Conservation (phyloP, 148 eudicot species). For the Cornus suecica region DNA sequence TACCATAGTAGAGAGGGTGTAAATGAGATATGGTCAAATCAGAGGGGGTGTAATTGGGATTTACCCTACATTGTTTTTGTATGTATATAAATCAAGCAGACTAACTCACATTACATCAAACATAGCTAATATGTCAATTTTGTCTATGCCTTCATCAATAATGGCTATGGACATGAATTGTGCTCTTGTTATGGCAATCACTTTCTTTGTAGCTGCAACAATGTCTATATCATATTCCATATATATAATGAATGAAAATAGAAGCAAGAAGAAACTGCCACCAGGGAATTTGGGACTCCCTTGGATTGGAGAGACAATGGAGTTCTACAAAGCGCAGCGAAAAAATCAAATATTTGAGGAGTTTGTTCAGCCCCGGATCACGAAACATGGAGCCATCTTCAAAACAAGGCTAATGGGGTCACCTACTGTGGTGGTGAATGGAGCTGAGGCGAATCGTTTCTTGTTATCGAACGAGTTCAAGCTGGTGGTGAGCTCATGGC, state of each 20-base stretch:
- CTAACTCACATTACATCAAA: neutral
- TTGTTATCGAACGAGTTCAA: constrained; percentile 78
- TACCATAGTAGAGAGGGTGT: too few species aligned
- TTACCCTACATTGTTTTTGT: neutral
- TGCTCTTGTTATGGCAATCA: neutral
- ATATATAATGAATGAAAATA: constrained; percentile 9
- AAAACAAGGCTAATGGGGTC: constrained; percentile 74
- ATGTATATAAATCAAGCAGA: constrained; percentile 11
- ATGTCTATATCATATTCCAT: neutral
- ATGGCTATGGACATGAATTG: constrained; percentile 25
- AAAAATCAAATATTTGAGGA: constrained; percentile 60
- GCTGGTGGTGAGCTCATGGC: constrained; percentile 85
- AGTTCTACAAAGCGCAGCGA: constrained; percentile 54
- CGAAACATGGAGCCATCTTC: constrained; percentile 56
- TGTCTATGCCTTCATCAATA: constrained; percentile 10
- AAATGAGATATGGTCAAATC: too few species aligned
- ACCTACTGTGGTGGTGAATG: constrained; percentile 60
- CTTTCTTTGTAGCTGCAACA: constrained; percentile 6
- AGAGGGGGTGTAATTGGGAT: too few species aligned
- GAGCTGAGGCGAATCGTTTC: constrained; percentile 61
- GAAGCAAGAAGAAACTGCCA: constrained; percentile 34
- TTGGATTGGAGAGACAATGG: constrained; percentile 74
- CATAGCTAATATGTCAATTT: neutral
- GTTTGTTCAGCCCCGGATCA: constrained; percentile 51
- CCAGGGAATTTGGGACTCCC: constrained; percentile 72